Base-by-base conservation (phyloP, 129 eudicot species). In the Flaveria ramosissima region DNA sequence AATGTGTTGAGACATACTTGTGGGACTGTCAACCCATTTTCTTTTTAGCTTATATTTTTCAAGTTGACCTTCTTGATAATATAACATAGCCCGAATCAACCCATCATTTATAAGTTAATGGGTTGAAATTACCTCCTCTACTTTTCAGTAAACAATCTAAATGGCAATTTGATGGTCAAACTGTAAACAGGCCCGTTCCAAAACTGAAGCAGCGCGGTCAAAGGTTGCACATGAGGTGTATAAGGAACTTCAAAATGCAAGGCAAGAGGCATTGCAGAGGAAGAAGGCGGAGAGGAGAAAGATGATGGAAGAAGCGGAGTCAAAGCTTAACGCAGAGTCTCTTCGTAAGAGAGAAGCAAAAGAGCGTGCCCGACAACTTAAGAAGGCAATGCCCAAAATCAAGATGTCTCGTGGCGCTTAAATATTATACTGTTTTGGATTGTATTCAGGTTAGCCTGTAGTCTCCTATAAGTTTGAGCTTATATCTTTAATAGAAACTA, bases 231-330 rank as follows among this genome's bases (percentile, higher is more conserved):
- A 87, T 70, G 97, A 93, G 87, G 85, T 86, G 27, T 85, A 90
- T 83, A 89, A 83, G 75, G 98, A 93, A 62, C 89, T 93, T 82
- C 98, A 87, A 63, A 75, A 86, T 52, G 93, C 90, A 10, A 87
- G 98, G 79, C 97, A 93, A 83, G 98, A 91, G 67, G 96, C 88
- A 4, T 39, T 93, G 86, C 93, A 85, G 85, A 89, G 68, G 68
- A 93, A 87, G 97, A 93, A 91, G 73, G 93, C 90, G 12, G 98
- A 93, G 53, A 90, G 91, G 83, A 93, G 87, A 70, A 93, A 91
- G 85, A 82, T 87, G 82, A 6, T 87, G 87, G 98, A 93, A 77
- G 98, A 93, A 80, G 93, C 93, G 2, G 98, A 93, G 75, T 86
- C 98, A 9, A 89, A 89, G 81, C 97, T 93, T 55, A 88, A 90